These are phyloP conservation scores for Botrytis elliptica DNA, from an alignment of 2,329 filamentous ascomycete species.

Conservation along the genomic window DNA sequence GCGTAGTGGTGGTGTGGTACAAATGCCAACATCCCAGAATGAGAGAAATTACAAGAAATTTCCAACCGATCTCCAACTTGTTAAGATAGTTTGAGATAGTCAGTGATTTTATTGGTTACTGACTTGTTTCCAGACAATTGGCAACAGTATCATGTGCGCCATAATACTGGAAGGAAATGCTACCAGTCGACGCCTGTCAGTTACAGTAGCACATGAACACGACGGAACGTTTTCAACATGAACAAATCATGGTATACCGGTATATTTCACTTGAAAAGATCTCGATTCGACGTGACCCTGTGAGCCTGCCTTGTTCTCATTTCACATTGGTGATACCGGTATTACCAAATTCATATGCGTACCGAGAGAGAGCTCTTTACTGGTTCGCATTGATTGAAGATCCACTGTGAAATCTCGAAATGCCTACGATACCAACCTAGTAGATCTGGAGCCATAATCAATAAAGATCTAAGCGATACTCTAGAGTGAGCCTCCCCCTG, in stretches of 20 bases:
- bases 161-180: background rate
- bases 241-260: background rate
- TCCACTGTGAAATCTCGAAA: background rate
- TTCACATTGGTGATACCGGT: background rate
- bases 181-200: background rate
- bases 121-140: background rate
- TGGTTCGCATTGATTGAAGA: background rate
- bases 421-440: background rate
- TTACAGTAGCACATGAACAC: background rate
- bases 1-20: background rate
- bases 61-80: background rate
- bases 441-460: background rate
- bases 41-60: background rate
- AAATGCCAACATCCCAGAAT: background rate
- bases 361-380: background rate
- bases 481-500: background rate
- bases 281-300: background rate
- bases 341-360: background rate
- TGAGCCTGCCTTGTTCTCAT: background rate
- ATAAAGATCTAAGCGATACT: background rate
- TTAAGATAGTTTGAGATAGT: background rate
- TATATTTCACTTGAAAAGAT: conserved; percentile 4
- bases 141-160: background rate
- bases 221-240: background rate
- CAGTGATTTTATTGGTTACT: no score